Evolutionary conservation across 495 filamentous ascomycete species (phyloP), one percentile per base, ranked within the genome.

Genomic region (Elaphomyces granulatus): DNA sequence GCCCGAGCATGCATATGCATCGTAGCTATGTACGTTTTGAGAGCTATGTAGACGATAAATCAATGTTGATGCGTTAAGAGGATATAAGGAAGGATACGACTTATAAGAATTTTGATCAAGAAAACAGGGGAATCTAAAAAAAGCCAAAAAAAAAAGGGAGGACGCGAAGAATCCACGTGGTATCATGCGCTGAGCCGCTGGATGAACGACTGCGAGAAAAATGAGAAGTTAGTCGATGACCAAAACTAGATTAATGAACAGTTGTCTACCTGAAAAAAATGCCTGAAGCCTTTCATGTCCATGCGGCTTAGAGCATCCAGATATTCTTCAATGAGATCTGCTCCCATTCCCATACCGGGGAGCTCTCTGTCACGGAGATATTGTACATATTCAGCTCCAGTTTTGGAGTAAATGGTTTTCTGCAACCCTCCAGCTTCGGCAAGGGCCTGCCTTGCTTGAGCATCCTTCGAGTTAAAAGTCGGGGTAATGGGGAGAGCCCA

Each of bases 391-490:
- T 68, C 62, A 40, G 57, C 59, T 8, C 87, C 87, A 14, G 83
- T 83, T 64, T 95, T 98, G 43, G 67, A 60, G 53, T 92, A 86
- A 40, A 98, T 86, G 18, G 73, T 80, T 55, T 86, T 80, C 59
- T 99, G 84, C 42, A 99, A 55, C 4, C 60, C 69, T 6, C 82
- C 83, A 28, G 92, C 80, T 58, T 99, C 92, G 39, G 72, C 75
- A 16, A 95, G 67, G 3, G 94, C 82, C 46, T 83, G 76, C 49
- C 80, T 81, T 15, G 81, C 76, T 55, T 90, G 83, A 10, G 86
- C 82, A 55, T 99, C 92, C 46, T 75, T 75, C 1, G 83, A 68
- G 47, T 78, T 79, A 66, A 96, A 94, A 10, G 72, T 72, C 2
- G 76, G 63, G 8, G 81, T 78, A 9, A 71, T 72, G 1, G 88